Conservation (phyloP, 371 early-diverging fungal genomes). For the Circinella umbellata region DNA sequence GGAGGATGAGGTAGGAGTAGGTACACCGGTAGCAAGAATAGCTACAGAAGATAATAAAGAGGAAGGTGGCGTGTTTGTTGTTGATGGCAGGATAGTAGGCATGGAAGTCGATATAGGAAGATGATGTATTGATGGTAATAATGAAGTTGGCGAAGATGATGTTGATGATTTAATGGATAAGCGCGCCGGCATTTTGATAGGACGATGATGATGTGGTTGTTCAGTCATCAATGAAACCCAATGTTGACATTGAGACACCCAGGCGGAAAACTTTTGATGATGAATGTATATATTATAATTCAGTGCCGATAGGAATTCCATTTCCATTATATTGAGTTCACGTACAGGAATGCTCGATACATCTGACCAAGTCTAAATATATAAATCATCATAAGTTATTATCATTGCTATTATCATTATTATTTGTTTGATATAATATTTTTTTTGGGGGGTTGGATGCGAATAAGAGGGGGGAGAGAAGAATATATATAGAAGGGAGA, state of each 20-base stretch:
- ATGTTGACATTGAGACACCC: conserved; percentile 45
- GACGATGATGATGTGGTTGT: conserved; percentile 16
- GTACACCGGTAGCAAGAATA: no score
- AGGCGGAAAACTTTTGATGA: conserved; percentile 41
- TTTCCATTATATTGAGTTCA: conserved; percentile 77
- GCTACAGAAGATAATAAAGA: no score
- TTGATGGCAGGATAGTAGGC: conserved; percentile 20
- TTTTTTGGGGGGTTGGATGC: background rate
- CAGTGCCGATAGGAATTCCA: conserved; percentile 69
- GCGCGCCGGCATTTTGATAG: conserved; percentile 22
- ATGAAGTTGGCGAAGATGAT: background rate
- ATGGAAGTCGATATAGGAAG: conserved; percentile 18
- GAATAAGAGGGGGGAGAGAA: background rate
- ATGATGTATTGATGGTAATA: background rate
- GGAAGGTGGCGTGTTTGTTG: background rate
- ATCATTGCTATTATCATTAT: no score
- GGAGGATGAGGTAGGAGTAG: background rate
- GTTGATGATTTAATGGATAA: conserved; percentile 1
- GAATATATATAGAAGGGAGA: no score
- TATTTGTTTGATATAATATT: background rate
- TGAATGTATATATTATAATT: conserved; percentile 53
- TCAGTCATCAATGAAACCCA: conserved; percentile 7
- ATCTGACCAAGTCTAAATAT: conserved; percentile 69
- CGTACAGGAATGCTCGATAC: conserved; percentile 67
- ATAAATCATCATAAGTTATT: background rate